Evolutionary conservation across 768 basidiomycete species (phyloP).

Genomic region (Royoungia palumana): DNA sequence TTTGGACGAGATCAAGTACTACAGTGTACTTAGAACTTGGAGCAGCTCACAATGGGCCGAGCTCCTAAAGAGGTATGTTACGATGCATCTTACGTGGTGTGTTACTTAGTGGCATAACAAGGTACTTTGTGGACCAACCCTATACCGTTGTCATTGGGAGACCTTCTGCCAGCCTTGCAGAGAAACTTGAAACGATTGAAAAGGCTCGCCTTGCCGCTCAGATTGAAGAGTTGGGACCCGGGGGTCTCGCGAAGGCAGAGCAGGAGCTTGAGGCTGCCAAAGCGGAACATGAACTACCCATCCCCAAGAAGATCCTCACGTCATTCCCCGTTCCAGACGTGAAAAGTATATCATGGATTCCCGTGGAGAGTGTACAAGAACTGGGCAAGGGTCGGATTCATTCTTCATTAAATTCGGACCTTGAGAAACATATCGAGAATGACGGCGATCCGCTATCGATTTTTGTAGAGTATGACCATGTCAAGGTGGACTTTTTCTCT

Average conservation of each 20-base stretch:
- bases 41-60: constrained; percentile 70
- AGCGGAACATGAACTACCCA: constrained; percentile 76
- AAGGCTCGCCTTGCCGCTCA: constrained; percentile 72
- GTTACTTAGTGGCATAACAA: constrained; percentile 30
- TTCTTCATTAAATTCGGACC: constrained; percentile 35
- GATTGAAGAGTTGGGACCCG: constrained; percentile 66
- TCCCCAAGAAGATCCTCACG: constrained; percentile 77
- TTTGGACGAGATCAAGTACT: constrained; percentile 78
- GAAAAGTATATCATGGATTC: constrained; percentile 90
- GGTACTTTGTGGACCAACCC: constrained; percentile 75
- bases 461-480: constrained; percentile 92
- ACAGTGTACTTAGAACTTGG: constrained; percentile 67
- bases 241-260: constrained; percentile 71
- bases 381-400: constrained; percentile 45
- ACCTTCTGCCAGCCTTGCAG: constrained; percentile 82
- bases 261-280: constrained; percentile 77
- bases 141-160: constrained; percentile 79
- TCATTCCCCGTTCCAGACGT: constrained; percentile 91
- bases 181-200: constrained; percentile 77
- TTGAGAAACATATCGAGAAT: constrained; percentile 59
- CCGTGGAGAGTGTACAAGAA: constrained; percentile 66
- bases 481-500: constrained; percentile 52
- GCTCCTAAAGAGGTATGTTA: constrained; percentile 66
- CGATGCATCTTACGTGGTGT: constrained; percentile 5
- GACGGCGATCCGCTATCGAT: constrained; percentile 76